Evolutionary conservation across 2,329 filamentous ascomycete genomes (phyloP).

Genomic region (Stachybotrys chartarum): DNA sequence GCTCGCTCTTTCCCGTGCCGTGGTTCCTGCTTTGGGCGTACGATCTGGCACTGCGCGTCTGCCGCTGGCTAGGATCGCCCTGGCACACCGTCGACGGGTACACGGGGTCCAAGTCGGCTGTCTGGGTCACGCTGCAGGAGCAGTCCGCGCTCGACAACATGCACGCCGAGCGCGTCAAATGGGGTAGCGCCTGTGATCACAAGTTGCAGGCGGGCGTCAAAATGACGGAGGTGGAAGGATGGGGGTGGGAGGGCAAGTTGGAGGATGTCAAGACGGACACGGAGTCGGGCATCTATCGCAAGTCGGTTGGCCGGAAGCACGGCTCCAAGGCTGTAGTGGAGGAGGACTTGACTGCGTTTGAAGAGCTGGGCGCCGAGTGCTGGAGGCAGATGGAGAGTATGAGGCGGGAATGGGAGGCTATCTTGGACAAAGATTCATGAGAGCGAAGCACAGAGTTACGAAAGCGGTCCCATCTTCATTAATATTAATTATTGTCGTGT

Average conservation of each 20-base stretch:
- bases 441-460: not conserved
- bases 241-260: slow-evolving; percentile 65
- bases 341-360: slow-evolving; percentile 54
- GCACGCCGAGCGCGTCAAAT: slow-evolving; percentile 59
- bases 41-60: slow-evolving; percentile 59
- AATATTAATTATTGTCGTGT: not conserved
- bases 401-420: slow-evolving; percentile 57
- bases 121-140: slow-evolving; percentile 69
- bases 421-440: slow-evolving; percentile 10
- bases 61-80: slow-evolving; percentile 72
- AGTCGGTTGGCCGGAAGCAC: slow-evolving; percentile 50
- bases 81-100: slow-evolving; percentile 82
- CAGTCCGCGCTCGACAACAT: slow-evolving; percentile 53
- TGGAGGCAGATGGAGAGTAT: slow-evolving; percentile 70
- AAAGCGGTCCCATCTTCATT: not conserved
- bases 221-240: slow-evolving; percentile 78
- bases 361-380: slow-evolving; percentile 49
- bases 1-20: slow-evolving; percentile 70
- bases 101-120: slow-evolving; percentile 65
- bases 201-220: slow-evolving; percentile 55
- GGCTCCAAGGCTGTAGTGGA: slow-evolving; percentile 51
- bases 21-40: slow-evolving; percentile 65
- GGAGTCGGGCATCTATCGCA: slow-evolving; percentile 39
- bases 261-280: slow-evolving; percentile 33
- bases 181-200: slow-evolving; percentile 68